Evolutionary conservation across 2,329 filamentous ascomycete genomes (phyloP), one percentile per base, ranked within the genome.

Genomic region (Arthrobotrys conoides): DNA sequence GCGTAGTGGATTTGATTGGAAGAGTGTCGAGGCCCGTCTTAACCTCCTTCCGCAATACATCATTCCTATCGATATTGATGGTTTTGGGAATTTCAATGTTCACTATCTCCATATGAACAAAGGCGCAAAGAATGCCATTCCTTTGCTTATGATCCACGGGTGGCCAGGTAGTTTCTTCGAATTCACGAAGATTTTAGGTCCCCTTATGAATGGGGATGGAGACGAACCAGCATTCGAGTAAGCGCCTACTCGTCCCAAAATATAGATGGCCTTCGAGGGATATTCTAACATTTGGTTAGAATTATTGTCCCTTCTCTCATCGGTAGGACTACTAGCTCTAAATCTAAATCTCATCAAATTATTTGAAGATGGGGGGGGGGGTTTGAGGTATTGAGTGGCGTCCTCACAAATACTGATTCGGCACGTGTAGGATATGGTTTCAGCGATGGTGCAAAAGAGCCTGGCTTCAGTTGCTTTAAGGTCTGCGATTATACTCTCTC

Each of bases 131-230:
- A 85, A 86, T 20, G 89, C 89, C 0, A 88, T 93, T 49, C 91
- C 91, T 0, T 82, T 93, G 33, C 83, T 93, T 0, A 92, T 93
- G 82, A 86, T 87, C n/a, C 91, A 92, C 82, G 90, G 90, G 14
- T 92, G 89, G 89, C 91, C 91, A 0, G 91, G 91, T 0, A 90
- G 88, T 80, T 92, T 92, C 82, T 82, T 91, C 57, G 91, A 93
- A 84, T 90, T 89, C 1, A 84, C 85, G 20, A 92, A 91, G 82
- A 84, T 93, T 55, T 85, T 93, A 5, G 86, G 86, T n/a, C 27
- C 61, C 22, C 33, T 77, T 6, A 57, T 46, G 6, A 41, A 46
- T 20, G 57, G 51, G 12, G 61, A 20, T n/a, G 24, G 20, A 5
- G 67, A 71, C 14, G 73, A 38, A 9, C 67, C 49, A 4, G 14